Evolutionary conservation across 345 rosid species (phyloP), one percentile per base, ranked within the genome.

Genomic region (Eucalyptus leucophloia): DNA sequence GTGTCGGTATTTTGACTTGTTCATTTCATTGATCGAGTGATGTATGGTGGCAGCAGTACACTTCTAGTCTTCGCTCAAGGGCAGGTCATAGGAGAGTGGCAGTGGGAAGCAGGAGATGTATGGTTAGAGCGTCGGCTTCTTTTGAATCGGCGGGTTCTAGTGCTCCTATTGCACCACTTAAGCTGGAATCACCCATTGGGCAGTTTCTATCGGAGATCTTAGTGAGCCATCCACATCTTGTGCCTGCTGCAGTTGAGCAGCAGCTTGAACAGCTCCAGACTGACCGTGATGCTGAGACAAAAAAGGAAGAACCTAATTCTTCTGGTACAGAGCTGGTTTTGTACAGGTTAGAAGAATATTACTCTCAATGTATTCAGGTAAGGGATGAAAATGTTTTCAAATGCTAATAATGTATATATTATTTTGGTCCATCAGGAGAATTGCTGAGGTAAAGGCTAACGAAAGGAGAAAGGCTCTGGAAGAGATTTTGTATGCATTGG

Each of bases 241-340:
- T 98, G 89, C 98, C 97, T 86, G 99, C 98, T 34, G 99, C 99
- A 13, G 99, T 95, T 67, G 99, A 97, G 91, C 97, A 96, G 92
- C 98, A 96, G 93, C 99, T 98, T 72, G 97, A 97, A 49, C 99
- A 96, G 94, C 98, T 98, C 58, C 99, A 95, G 90, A 96, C 94
- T 4, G 99, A 96, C 87, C 96, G 96, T 17, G 99, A 97, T 88
- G 91, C 97, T 34, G 95, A 95, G 88, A 92, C 91, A 54, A 92
- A 94, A n/a, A 93, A 89, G 88, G 97, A 98, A 77, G 96, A 95
- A n/a, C 89, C 96, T 4, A 90, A 97, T n/a, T 93, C 90, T 44
- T 89, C 98, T 50, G 98, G 96, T 86, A 96, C 97, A 4, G 98
- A 98, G 91, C 89, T 97, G 49, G 96, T 96, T 21, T 93, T 98